These are phyloP conservation scores for Claviceps sp. DNA, from an alignment of 2,329 filamentous ascomycete species.

Conservation along the genomic window DNA sequence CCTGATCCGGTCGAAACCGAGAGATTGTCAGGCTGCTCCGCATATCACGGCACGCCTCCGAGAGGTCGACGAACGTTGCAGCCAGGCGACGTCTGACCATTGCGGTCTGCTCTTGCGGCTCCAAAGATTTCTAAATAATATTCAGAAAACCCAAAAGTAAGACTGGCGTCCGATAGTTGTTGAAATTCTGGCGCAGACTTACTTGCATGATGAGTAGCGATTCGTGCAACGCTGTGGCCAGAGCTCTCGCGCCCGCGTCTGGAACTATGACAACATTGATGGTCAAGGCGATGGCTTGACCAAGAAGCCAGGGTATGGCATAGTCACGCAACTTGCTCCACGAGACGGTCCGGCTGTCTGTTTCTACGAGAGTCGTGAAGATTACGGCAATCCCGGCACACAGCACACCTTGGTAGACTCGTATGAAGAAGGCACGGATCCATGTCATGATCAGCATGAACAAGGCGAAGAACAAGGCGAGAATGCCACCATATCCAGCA, in stretches of 20 bases:
- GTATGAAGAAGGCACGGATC: slow-evolving; percentile 40
- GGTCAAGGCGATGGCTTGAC: slow-evolving; percentile 37
- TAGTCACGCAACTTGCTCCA: slow-evolving; percentile 40
- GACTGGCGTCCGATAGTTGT: background rate
- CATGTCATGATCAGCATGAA: slow-evolving; percentile 39
- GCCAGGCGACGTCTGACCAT: slow-evolving; percentile 30
- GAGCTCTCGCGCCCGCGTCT: slow-evolving; percentile 39
- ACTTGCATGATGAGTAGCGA: slow-evolving; percentile 35
- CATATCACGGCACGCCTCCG: slow-evolving; percentile 42
- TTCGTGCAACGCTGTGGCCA: slow-evolving; percentile 34
- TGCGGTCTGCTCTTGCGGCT: slow-evolving; percentile 16
- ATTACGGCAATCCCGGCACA: slow-evolving; percentile 42
- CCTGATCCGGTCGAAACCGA: slow-evolving; percentile 35
- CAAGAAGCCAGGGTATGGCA: slow-evolving; percentile 41
- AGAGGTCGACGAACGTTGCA: slow-evolving; percentile 40
- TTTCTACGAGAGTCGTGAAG: slow-evolving; percentile 39
- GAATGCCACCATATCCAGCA: slow-evolving; percentile 33
- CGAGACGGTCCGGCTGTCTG: slow-evolving; percentile 25
- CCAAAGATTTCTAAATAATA: slow-evolving; percentile 18
- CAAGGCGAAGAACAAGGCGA: slow-evolving; percentile 40
- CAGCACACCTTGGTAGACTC: slow-evolving; percentile 41
- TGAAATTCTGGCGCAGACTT: slow-evolving; percentile 4
- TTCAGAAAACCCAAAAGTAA: background rate
- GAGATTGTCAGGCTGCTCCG: slow-evolving; percentile 43
- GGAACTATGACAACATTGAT: slow-evolving; percentile 36